Evolutionary conservation across 177 flowering plant species (phyloP), one percentile per base, ranked within the genome.

Genomic region (Telopea speciosissima): DNA sequence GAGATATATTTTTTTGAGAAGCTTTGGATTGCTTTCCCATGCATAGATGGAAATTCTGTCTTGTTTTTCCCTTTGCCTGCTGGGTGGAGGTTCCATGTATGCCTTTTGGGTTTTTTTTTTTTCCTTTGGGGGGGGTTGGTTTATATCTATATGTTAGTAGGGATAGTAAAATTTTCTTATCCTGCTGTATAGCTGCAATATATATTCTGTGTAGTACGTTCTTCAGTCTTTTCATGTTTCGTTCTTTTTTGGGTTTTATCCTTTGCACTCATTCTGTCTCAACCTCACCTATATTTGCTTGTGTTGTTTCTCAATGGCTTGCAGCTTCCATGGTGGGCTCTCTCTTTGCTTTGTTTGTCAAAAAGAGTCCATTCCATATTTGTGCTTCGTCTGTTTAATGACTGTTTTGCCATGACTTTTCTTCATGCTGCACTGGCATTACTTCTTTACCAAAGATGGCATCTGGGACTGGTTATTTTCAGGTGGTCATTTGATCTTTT

Each of bases 271-370:
- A 44, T 44, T 17, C 31, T 59, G 14, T 36, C 58, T 24, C 5
- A 25, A 26, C 52, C 40, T 60, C 21, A 31, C 70, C 63, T 11
- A 4, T 61, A 22, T 69, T 67, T 42, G 56, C 3, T 67, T 52
- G 24, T 22, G 49, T 49, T 73, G 68, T 60, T 36, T 45, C 63
- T 68, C 73, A 74, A 78, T 79, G 28, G 68, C 31, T 77, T 81
- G 78, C 90, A 94, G 98, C 79, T 94, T 69, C 98, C 98, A 13
- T 94, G 97, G 97, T 92, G 97, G 97, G 97, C 97, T 59, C 85
- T 94, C 62, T 73, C 79, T 70, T 77, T 94, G 85, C 91, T 94
- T 72, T 90, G 86, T 75, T 81, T 92, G 31, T 94, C 98, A 52
- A 94, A 90, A 80, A 81, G 98, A 79, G 78, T 94, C 77, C 98